Conservation (phyloP, 495 filamentous ascomycete genomes). For the Staphylotrichum tortipilum region DNA sequence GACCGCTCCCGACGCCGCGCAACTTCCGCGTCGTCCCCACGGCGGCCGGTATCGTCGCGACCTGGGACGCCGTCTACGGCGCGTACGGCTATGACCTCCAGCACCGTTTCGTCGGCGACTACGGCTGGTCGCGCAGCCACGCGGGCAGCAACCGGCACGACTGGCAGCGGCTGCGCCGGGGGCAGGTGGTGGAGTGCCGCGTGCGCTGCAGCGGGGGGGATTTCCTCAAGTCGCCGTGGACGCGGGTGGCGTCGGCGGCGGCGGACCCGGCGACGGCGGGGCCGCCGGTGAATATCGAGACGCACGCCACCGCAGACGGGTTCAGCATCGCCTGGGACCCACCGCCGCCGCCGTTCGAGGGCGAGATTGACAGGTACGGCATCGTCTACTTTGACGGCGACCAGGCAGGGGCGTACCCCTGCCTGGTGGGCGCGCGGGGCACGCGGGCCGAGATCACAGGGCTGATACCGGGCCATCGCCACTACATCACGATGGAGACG, state of each 20-base stretch:
- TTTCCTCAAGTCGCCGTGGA: conserved; percentile 11
- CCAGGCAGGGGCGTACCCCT: conserved; percentile 5
- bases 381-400: conserved; percentile 6
- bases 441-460: background rate
- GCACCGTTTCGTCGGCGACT: background rate
- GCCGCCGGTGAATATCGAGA: conserved; percentile 7
- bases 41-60: conserved; percentile 12
- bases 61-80: conserved; percentile 21
- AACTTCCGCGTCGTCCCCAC: conserved; percentile 3
- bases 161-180: background rate
- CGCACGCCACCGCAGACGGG: conserved; percentile 6
- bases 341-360: background rate
- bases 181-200: conserved; percentile 10
- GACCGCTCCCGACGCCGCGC: conserved; percentile 7
- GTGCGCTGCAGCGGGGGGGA: conserved; percentile 14
- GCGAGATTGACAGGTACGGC: conserved; percentile 14
- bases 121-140: background rate
- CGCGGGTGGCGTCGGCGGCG: conserved; percentile 3
- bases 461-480: conserved; percentile 9
- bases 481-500: conserved; percentile 10
- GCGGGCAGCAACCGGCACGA: conserved; percentile 1
- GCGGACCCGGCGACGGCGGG: conserved; percentile 11
- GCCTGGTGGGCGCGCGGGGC: conserved; percentile 2
- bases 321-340: conserved; percentile 7
- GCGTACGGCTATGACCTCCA: conserved; percentile 20